Base-by-base conservation (phyloP, 2,329 filamentous ascomycete species). In the Colletotrichum higginsianum region DNA sequence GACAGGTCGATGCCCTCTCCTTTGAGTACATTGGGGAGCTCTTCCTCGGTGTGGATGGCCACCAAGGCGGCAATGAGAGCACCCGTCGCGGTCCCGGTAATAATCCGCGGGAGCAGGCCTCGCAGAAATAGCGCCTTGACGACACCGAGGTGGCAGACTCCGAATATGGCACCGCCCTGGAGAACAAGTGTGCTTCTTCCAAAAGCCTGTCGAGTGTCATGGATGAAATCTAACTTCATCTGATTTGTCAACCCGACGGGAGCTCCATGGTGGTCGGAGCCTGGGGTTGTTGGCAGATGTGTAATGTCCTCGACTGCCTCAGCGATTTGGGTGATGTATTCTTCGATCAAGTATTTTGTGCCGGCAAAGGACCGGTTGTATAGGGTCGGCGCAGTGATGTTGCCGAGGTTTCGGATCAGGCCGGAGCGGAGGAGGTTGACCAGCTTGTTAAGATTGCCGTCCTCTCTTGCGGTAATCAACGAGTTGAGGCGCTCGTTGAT, bases 151-250 rank as follows among this genome's bases (percentile, higher is more conserved):
- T 98, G 96, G 77, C 94, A 98, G 12, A 98, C 84, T 2, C 95
- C 95, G 77, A 98, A 98, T 69, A 97, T 96, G 52, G 94, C 93
- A 16, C 96, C 95, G 58, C 95, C 95, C 80, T 98, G 95, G 1
- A 98, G 83, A 5, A 98, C 92, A 30, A 98, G 86, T 0, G 93
- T 95, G 67, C 92, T 96, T 74, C 95, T 88, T 12, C 95, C 96
- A 82, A 97, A 97, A 0, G 94, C 94, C 79, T 96, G 94, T 13
- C 95, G 88, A 12, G 94, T 94, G 81, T 97, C 94, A 77, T 96
- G 93, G 63, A 98, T 86, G 67, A 97, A 89, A 81, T 97, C 94
- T 66, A 97, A 85, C 83, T 97, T 98, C 69, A 90, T 90, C 82
- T 95, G 93, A 47, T 90, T 91, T 18, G 90, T 92, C 75, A 94